Base-by-base conservation (phyloP, 2,329 filamentous ascomycete species). In the Aspergillus fischeri region DNA sequence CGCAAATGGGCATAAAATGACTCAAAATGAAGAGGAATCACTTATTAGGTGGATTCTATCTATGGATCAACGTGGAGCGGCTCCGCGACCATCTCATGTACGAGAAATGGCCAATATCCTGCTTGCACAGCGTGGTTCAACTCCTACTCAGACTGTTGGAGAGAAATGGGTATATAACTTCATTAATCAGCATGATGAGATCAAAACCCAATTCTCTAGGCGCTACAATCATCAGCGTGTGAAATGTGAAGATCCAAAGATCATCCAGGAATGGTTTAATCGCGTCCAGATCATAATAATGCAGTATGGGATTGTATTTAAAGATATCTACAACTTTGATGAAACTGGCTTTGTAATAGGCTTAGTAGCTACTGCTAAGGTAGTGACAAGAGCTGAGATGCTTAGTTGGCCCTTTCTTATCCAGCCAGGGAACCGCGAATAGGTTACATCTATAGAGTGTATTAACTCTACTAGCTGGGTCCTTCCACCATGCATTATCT, bases 401-500 rank as follows among this genome's bases (percentile, higher is more conserved):
- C 4, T 24, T 55, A 14, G 49, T 49, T 24, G 57, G 49, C 28
- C 20, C 24, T 54, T 49, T 10, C 14, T 62, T 54, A 44, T 60
- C 28, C 25, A 63, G 49, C 48, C 57, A 55, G 49, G 60, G 10
- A 66, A 61, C 56, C 47, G 49, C 32, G 54, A 60, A 55, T 63
- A 20, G 55, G 56, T 61, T 8, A 64, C 52, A 28, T 51, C 20
- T 24, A 64, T 65, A 48, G 27, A 65, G 29, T 57, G 20, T 53
- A 56, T 61, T 7, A 60, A 42, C 27, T 17, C 51, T 21, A 10
- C 38, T 9, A 52, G 59, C 1, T 63, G 38, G 53, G 51, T 27
- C 0, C 45, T 63, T 7, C 61, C 42, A 29, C 54, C 28, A 21
- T 60, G 25, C 20, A 50, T 63, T 8, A 61, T 63, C 28, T 57